Evolutionary conservation across 2,329 filamentous ascomycete genomes (phyloP).

Genomic region (Curvularia eragrostidis): DNA sequence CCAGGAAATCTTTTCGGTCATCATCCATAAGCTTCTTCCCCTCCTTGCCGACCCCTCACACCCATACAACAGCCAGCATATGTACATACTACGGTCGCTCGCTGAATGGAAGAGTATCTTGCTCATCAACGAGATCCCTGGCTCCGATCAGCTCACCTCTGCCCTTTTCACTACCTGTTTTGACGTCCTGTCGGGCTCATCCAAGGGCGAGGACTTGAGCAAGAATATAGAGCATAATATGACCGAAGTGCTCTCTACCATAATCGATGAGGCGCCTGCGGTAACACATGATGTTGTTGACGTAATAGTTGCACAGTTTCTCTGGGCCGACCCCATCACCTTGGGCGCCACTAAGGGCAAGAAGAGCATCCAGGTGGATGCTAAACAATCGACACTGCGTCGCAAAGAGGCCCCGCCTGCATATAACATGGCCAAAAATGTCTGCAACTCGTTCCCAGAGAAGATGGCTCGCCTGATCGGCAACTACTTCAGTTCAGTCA

Average conservation of each 20-base stretch:
- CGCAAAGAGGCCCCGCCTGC: constrained; percentile 88
- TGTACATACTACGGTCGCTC: constrained; percentile 87
- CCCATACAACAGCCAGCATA: constrained; percentile 90
- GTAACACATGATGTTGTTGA: constrained; percentile 86
- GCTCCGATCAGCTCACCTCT: constrained; percentile 75
- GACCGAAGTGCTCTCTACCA: constrained; percentile 79
- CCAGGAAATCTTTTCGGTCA: constrained; percentile 91
- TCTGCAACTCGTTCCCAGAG: constrained; percentile 87
- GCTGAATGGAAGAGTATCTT: constrained; percentile 94
- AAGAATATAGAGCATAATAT: constrained; percentile 96
- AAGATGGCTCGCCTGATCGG: constrained; percentile 95
- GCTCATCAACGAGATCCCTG: constrained; percentile 85
- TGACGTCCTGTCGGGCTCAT: constrained; percentile 83
- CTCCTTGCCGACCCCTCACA: constrained; percentile 85
- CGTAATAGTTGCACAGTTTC: constrained; percentile 92
- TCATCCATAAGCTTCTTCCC: constrained; percentile 82
- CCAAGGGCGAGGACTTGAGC: constrained; percentile 81
- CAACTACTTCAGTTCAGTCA: constrained; percentile 96
- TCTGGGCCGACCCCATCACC: constrained; percentile 78
- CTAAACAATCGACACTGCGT: constrained; percentile 81
- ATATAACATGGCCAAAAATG: constrained; percentile 94
- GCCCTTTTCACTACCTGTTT: constrained; percentile 86
- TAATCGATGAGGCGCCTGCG: constrained; percentile 84
- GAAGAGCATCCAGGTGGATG: constrained; percentile 64
- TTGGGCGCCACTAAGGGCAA: constrained; percentile 59